A percentile compares a stretch with the other conserved stretches of the same genome.
Conservation (phyloP, 176 grass and related monocot genomes). For the Avena atlantica region DNA sequence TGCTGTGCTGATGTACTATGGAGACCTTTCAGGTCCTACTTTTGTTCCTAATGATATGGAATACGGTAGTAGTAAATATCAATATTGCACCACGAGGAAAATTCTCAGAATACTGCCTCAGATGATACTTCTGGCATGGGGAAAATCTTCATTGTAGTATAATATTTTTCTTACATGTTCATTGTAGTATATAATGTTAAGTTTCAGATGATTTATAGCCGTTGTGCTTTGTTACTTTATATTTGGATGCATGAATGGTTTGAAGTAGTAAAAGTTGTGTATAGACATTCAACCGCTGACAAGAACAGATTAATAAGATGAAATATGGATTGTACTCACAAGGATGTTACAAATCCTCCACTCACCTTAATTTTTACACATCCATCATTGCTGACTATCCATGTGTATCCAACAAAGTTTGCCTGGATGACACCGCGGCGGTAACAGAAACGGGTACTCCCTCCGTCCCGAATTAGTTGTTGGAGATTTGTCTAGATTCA, state of each 20-base stretch:
- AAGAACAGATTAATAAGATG: not conserved
- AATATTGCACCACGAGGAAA: not conserved
- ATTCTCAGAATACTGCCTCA: not conserved
- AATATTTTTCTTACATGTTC: too few species aligned
- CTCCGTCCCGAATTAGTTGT: too few species aligned
- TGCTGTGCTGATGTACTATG: not conserved
- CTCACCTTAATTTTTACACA: not conserved
- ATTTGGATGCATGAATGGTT: not conserved
- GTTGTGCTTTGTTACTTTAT: not conserved
- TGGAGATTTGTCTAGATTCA: too few species aligned
- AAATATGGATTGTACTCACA: not conserved
- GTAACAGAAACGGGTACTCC: not conserved
- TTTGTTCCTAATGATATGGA: not conserved
- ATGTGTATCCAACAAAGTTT: constrained; percentile 2
- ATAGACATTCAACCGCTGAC: not conserved
- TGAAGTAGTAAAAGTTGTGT: not conserved
- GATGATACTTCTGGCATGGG: not conserved
- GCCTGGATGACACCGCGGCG: not conserved
- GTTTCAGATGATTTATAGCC: not conserved
- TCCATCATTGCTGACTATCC: not conserved
- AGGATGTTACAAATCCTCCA: not conserved
- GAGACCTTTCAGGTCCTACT: not conserved
- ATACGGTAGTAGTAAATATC: not conserved
- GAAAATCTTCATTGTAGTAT: not conserved
- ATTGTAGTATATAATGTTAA: not conserved